Conservation (phyloP, 768 basidiomycete genomes). For the Suillus subaureus region DNA sequence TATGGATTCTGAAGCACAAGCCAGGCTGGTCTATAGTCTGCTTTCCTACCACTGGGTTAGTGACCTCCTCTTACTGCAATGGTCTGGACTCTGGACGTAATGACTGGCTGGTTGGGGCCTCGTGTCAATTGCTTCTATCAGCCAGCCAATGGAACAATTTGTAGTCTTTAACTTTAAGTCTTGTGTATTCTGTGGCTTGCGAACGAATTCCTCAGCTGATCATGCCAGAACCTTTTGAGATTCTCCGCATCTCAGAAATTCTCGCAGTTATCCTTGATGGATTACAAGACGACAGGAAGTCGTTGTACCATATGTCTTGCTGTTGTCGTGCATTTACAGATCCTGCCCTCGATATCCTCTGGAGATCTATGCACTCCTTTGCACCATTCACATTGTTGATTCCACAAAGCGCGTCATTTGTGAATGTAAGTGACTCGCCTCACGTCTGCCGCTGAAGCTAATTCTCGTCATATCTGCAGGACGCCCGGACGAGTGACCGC, state of each 20-base stretch:
- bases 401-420: background rate
- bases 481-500: background rate
- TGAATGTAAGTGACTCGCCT: slow-evolving; percentile 4
- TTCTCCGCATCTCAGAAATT: slow-evolving; percentile 2
- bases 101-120: background rate
- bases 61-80: background rate
- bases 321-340: slow-evolving; percentile 11
- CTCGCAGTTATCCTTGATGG: background rate
- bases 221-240: slow-evolving; percentile 5
- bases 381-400: slow-evolving; percentile 9
- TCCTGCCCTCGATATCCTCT: slow-evolving; percentile 8
- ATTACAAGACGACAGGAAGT: slow-evolving; percentile 10
- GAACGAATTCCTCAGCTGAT: background rate
- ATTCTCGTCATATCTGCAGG: background rate
- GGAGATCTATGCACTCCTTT: slow-evolving; percentile 7
- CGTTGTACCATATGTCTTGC: slow-evolving; percentile 1
- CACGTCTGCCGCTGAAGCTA: background rate
- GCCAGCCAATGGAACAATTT: background rate
- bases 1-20: background rate
- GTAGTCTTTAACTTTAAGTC: background rate
- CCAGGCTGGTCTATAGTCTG: background rate
- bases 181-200: background rate
- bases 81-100: background rate
- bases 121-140: background rate
- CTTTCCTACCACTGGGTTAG: background rate